A percentile compares a stretch with the other conserved stretches of the same genome.
These are phyloP conservation scores for Pisolithus sp. DNA, from an alignment of 768 basidiomycete genomes.

Conservation along the genomic window DNA sequence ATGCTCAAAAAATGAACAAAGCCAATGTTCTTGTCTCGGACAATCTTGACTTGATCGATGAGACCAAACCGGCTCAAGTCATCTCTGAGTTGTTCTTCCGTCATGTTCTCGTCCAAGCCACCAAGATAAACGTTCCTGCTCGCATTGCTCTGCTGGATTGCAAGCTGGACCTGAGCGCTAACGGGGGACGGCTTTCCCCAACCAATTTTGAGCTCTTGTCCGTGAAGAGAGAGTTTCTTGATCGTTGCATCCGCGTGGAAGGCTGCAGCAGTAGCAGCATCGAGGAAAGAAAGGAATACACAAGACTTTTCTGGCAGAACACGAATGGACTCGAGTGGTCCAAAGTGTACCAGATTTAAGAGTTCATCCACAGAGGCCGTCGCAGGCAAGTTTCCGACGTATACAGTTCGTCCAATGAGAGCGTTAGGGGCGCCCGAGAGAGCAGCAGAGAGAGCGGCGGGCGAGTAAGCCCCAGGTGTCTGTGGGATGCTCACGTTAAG, in stretches of 20 bases:
- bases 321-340: slow-evolving; percentile 90
- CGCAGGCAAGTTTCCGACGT: slow-evolving; percentile 92
- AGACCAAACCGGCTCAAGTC: slow-evolving; percentile 89
- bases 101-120: slow-evolving; percentile 82
- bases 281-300: slow-evolving; percentile 97
- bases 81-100: slow-evolving; percentile 88
- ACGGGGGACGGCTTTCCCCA: slow-evolving; percentile 96
- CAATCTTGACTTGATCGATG: slow-evolving; percentile 99
- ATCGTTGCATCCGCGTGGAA: slow-evolving; percentile 97
- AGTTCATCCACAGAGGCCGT: slow-evolving; percentile 97
- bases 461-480: slow-evolving; percentile 70
- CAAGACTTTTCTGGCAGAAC: slow-evolving; percentile 96
- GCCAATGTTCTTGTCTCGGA: slow-evolving; percentile 97
- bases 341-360: slow-evolving; percentile 95
- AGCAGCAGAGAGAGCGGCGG: slow-evolving; percentile 70
- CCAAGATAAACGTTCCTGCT: slow-evolving; percentile 96
- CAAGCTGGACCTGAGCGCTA: slow-evolving; percentile 76
- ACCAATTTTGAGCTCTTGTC: slow-evolving; percentile 95
- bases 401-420: slow-evolving; percentile 79
- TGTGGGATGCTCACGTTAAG: slow-evolving; percentile 62
- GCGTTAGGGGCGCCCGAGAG: slow-evolving; percentile 52
- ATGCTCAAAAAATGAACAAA: slow-evolving; percentile 99
- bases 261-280: slow-evolving; percentile 85
- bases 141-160: slow-evolving; percentile 88
- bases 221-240: slow-evolving; percentile 89